Evolutionary conservation across 345 rosid species (phyloP), one percentile per base, ranked within the genome.

Genomic region (Leavenworthia alabamica): DNA sequence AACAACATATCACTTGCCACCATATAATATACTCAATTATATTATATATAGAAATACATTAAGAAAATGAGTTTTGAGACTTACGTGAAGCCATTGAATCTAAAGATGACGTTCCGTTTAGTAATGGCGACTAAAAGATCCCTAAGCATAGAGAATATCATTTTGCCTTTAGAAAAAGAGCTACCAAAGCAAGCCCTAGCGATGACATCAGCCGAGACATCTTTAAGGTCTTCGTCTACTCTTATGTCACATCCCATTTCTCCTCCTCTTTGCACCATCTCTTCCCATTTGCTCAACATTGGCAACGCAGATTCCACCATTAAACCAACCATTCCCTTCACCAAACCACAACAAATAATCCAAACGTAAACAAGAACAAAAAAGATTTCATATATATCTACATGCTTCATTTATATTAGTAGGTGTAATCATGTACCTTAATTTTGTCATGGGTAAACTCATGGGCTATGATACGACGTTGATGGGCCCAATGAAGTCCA

Each of bases 241-340:
- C 62, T 72, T 12, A 87, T 74, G 8, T 79, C 86, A 7, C 76
- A 78, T 4, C 4, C 7, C 11, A 7, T 20, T 6, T 73, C 73
- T 3, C 66, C 80, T 32, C 52, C 45, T 60, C 62, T 75, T 37
- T 70, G 75, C 14, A 69, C 62, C 40, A 67, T 53, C 24, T 64
- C 68, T 54, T 79, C 75, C 95, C 95, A 90, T 60, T 76, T 80
- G 4, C 47, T 71, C 4, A 87, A 68, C 73, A 82, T 54, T 24
- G 75, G 68, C 60, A 44, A 68, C 27, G 75, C 59, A 0, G 79
- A 80, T 33, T 77, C 86, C 31, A 77, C 81, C 82, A 90, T 81
- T 39, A 77, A 73, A 37, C 81, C 83, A 51, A 79, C 78, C 90
- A 87, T 87, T 39, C 81, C 85, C 84, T 88, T 85, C n/a, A 26